A percentile compares a stretch with the other conserved stretches of the same genome.
Conservation (phyloP, 2,329 filamentous ascomycete genomes). For the Talaromyces sp. region DNA sequence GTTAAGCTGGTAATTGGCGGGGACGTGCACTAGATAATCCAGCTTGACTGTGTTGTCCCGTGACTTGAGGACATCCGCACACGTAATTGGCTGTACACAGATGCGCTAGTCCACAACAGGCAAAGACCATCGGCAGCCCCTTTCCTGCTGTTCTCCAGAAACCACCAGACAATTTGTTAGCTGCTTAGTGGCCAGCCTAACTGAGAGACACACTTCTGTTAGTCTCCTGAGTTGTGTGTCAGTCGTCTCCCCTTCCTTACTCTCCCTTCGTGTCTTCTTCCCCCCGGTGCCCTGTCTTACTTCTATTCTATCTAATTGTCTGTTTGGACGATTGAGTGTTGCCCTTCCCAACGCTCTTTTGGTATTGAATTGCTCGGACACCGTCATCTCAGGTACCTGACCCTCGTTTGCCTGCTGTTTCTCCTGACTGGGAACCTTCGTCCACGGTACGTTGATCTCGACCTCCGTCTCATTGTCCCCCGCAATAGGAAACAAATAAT, state of each 20-base stretch:
- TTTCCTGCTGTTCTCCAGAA: conserved; percentile 5
- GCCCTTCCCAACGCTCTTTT: conserved; percentile 3
- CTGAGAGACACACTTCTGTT: conserved; percentile 2
- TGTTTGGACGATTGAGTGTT: conserved; percentile 11
- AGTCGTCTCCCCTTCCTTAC: conserved; percentile 1
- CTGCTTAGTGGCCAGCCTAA: not conserved
- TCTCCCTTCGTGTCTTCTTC: not conserved
- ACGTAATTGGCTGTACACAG: not conserved
- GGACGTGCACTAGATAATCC: not conserved
- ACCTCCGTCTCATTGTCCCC: conserved; percentile 2
- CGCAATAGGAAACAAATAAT: not conserved
- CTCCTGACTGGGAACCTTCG: conserved; percentile 16
- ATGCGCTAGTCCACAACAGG: not conserved
- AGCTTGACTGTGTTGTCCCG: conserved; percentile 6
- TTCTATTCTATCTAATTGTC: conserved; percentile 12
- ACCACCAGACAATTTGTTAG: conserved; percentile 9
- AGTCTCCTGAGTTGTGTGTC: conserved; percentile 13
- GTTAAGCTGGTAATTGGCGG: not conserved
- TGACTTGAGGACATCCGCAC: not conserved
- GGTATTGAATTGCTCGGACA: conserved; percentile 3
- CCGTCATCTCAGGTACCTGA: not conserved
- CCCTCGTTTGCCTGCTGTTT: conserved; percentile 11
- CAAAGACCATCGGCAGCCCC: conserved; percentile 6
- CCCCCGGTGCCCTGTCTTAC: not conserved
- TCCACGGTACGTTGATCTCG: conserved; percentile 15